Evolutionary conservation across 352 stramenopile species (phyloP), one percentile per base, ranked within the genome.

Genomic region (Poterioochromonas sp.): DNA sequence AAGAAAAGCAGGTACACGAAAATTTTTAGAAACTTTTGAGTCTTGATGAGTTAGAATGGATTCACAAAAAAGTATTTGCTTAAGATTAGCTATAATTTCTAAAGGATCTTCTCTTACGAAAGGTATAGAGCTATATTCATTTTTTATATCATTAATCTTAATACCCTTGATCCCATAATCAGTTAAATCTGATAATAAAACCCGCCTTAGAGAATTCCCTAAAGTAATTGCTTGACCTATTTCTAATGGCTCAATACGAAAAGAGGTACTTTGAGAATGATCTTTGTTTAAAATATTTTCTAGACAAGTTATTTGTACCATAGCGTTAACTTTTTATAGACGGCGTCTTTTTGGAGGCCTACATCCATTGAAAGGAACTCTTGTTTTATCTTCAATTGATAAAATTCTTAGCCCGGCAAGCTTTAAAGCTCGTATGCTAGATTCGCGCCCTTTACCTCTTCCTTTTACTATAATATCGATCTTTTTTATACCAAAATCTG

Each of bases 281-380:
- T 74, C 49, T 74, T 64, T 65, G 12, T 65, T 22, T 74, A 47
- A 34, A 77, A 73, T 73, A 41, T 76, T 63, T 77, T 77, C 37
- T 73, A 76, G 73, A 65, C 49, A 77, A 74, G 18, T 77, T 77
- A 41, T 65, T 77, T 5, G 77, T 5, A 5, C 26, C 49, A 78
- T 54, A 79, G 22, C 18, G 15, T 78, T 62, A 74, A 77, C 26
- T 68, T 63, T 78, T 78, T 78, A 78, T 49, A 60, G 37, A 65
- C 74, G 49, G 26, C 51, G 49, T 82, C 44, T 60, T 78, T 82
- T 82, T 54, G 76, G 73, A 20, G 73, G 77, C 68, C 54, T 32
- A 78, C 79, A 83, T 43, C 80, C 80, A 83, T 83, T 83, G 32
- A 83, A 77, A 43, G 80, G 68, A 80, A 83, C 77, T 47, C 76